Evolutionary conservation across 1,284 basidiomycete genomes (phyloP).

Genomic region (Tilletia indica): DNA sequence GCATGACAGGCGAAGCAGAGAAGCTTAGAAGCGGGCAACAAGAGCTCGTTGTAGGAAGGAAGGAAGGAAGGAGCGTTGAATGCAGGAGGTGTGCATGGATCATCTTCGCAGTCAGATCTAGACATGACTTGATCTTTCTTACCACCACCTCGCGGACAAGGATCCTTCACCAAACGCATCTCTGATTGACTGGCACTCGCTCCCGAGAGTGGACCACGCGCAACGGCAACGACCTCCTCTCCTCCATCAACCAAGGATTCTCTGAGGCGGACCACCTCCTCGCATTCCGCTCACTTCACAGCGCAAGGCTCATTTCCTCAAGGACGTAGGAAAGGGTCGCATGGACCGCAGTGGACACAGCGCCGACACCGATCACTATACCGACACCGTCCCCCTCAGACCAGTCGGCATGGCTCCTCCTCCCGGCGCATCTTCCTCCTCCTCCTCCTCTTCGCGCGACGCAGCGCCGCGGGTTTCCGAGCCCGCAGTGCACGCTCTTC

Average conservation of each 20-base stretch:
- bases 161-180: too few species aligned
- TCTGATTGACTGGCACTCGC: too few species aligned
- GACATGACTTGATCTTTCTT: too few species aligned
- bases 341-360: slow-evolving; percentile 14
- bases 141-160: too few species aligned
- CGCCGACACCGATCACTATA: neutral
- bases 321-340: neutral
- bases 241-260: too few species aligned
- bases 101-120: too few species aligned
- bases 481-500: neutral
- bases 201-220: too few species aligned
- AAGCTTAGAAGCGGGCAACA: neutral
- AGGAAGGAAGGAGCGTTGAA: neutral
- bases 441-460: slow-evolving; percentile 9
- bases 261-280: too few species aligned
- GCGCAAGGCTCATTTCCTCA: too few species aligned
- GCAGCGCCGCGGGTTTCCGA: slow-evolving; percentile 5
- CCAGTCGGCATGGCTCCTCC: slow-evolving; percentile 9
- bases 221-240: too few species aligned
- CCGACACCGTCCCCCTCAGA: neutral
- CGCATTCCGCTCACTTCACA: too few species aligned
- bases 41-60: neutral
- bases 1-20: slow-evolving; percentile 28
- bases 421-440: neutral
- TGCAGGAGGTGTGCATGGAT: neutral